Base-by-base conservation (phyloP, 306 rosid genomes). In the Trifolium repens region DNA sequence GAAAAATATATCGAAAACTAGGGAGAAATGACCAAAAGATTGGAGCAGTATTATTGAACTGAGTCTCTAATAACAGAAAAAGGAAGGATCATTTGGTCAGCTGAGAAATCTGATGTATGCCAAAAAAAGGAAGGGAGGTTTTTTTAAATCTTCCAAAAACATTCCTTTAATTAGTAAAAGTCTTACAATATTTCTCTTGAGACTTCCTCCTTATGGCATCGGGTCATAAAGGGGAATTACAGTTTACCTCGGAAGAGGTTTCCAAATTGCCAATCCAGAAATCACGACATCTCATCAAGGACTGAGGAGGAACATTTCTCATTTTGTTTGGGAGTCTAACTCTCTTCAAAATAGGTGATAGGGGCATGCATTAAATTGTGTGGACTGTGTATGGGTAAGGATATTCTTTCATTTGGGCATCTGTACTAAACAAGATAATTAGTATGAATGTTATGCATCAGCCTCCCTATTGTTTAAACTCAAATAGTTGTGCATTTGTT, bases 401-500 rank as follows among this genome's bases (percentile, higher is more conserved):
- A 37, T 65, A 61, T 63, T 75, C 70, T 57, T 79, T 58, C 63
- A 59, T 47, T 60, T 12, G 39, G 47, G 22, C 66, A 53, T 50
- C 39, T 22, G 61, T 42, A 13, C 44, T 43, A 59, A 72, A 43
- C 61, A 66, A 55, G 54, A 57, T 72, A 46, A 71, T 63, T 54
- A 72, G 65, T 42, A 27, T 37, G 42, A 52, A 27, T 64, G 24
- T 57, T 72, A 53, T 16, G 68, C 61, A 53, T 44, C 58, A 71
- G 58, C 30, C 64, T 26, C 55, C 57, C 59, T 62, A 52, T 47
- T 32, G 52, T 58, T 35, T 49, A 15, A 19, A 60, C 44, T 78
- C 44, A 49, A 70, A 69, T 46, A 70, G 46, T 19, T 49, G 50
- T 22, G 55, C 65, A 78, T 70, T 49, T 55, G 68, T 67, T 52